These are phyloP conservation scores for Termitomyces eurrhizus DNA, from an alignment of 768 basidiomycete genomes.

Conservation along the genomic window DNA sequence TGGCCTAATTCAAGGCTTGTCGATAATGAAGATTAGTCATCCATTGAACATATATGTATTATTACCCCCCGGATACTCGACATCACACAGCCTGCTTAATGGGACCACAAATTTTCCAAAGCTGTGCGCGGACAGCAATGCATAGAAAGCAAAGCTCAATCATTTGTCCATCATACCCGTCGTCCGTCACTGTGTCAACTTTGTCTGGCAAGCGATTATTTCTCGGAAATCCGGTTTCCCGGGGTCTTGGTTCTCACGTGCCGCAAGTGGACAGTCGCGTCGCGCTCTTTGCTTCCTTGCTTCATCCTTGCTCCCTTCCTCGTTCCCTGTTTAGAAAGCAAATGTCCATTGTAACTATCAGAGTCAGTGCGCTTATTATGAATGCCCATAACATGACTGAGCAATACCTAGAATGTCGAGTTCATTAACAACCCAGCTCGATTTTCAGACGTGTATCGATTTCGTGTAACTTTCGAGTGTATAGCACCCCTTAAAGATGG, in stretches of 20 bases:
- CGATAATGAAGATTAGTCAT: conserved; percentile 7
- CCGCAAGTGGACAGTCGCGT: conserved; percentile 15
- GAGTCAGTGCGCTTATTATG: conserved; percentile 36
- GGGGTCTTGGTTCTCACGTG: conserved; percentile 15
- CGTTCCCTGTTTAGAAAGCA: conserved; percentile 3
- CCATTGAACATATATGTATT: conserved; percentile 4
- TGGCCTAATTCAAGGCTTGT: conserved; percentile 11
- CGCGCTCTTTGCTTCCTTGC: conserved; percentile 13
- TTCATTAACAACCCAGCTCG: conserved; percentile 92
- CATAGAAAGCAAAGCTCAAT: not conserved
- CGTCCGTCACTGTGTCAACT: not conserved
- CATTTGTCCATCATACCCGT: not conserved
- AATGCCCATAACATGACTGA: not conserved
- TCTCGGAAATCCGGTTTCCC: not conserved
- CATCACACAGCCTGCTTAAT: conserved; percentile 2
- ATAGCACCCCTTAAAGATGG: conserved; percentile 89
- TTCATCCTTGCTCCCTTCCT: conserved; percentile 1
- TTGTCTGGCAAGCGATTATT: not conserved
- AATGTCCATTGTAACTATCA: conserved; percentile 71
- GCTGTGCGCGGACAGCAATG: not conserved
- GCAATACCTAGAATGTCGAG: conserved; percentile 61
- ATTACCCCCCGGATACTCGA: conserved; percentile 9
- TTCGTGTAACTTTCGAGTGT: conserved; percentile 96
- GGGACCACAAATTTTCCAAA: not conserved
- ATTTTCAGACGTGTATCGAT: conserved; percentile 88